Base-by-base conservation (phyloP, 768 basidiomycete species). In the Suillus fuscotomentosus region DNA sequence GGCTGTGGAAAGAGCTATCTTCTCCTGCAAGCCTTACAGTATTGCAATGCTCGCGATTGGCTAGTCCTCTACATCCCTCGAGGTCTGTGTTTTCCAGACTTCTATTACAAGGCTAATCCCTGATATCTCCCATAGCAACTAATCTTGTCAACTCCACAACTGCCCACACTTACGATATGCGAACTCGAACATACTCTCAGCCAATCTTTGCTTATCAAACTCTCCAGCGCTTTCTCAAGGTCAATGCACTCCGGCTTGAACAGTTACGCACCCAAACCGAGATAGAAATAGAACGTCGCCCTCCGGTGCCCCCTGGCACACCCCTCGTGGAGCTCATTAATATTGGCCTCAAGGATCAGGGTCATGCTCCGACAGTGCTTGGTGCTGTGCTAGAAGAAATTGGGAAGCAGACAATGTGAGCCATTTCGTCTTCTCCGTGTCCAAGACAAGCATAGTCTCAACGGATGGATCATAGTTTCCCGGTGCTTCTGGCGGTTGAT, bases 1-100 rank as follows among this genome's bases (percentile, higher is more conserved):
- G 95, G 95, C 6, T 87, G 84, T 62, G 95, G 95, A 48, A 97
- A 97, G 78, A 92, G 89, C 62, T 87, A 85, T 65, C 74, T 92
- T 10, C 76, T 97, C 38, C 78, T 95, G 10, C 95, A 97, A 73
- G 83, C 89, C 0, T 86, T 92, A 0, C 82, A 90, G 45, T 88
- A 92, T 66, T 88, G 87, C 41, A 69, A 83, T 11, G 75, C 82
- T 3, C 82, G 84, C 24, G 83, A 84, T 34, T 95, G 93, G 91
- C 82, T 96, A 24, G 92, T 94, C 20, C 75, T 96, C 20, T 97
- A 95, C 72, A 84, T 95, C 31, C 94, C 95, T 3, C 82, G 89
- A 77, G 86, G 93, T 92, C 39, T 56, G 82, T 75, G 36, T 13
- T 31, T 42, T 22, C 22, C 3, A 39, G 20, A 50, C 7, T 27